These are phyloP conservation scores for Trichoderma brevicompactum DNA, from an alignment of 2,329 filamentous ascomycete genomes.

Conservation along the genomic window DNA sequence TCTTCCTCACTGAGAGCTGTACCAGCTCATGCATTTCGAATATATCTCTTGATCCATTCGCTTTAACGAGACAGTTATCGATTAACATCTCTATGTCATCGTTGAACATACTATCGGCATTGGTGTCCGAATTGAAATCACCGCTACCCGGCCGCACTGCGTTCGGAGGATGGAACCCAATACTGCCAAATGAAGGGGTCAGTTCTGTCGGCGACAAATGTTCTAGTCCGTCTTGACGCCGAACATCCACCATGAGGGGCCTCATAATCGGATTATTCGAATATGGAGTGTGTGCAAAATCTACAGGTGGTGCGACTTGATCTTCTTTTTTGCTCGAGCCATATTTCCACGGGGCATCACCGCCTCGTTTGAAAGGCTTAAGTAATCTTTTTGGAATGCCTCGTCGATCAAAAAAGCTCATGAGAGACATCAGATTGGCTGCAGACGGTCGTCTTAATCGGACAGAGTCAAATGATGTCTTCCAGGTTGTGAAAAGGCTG, in stretches of 20 bases:
- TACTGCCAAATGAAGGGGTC: conserved; percentile 68
- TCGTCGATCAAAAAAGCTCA: conserved; percentile 53
- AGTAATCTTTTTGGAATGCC: conserved; percentile 42
- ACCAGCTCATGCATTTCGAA: conserved; percentile 31
- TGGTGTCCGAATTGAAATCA: not conserved
- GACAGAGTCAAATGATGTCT: conserved; percentile 40
- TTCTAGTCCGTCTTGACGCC: conserved; percentile 65
- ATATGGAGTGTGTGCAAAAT: conserved; percentile 55
- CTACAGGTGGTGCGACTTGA: conserved; percentile 48
- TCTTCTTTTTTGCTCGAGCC: not conserved
- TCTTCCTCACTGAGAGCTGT: conserved; percentile 24
- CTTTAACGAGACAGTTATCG: not conserved
- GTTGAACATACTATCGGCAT: not conserved
- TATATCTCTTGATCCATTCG: conserved; percentile 3
- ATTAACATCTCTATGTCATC: conserved; percentile 10
- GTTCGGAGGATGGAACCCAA: conserved; percentile 63
- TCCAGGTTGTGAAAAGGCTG: not conserved
- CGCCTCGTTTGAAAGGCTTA: not conserved
- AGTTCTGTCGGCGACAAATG: conserved; percentile 70
- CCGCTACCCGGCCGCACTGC: conserved; percentile 43
- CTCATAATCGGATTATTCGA: conserved; percentile 63
- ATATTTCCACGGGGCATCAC: not conserved
- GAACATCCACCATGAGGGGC: conserved; percentile 70
- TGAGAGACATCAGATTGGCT: conserved; percentile 49
- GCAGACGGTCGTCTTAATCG: conserved; percentile 40